A percentile compares a stretch with the other conserved stretches of the same genome.
Evolutionary conservation across 2,329 filamentous ascomycete genomes (phyloP).

Genomic region (Claviceps capensis): DNA sequence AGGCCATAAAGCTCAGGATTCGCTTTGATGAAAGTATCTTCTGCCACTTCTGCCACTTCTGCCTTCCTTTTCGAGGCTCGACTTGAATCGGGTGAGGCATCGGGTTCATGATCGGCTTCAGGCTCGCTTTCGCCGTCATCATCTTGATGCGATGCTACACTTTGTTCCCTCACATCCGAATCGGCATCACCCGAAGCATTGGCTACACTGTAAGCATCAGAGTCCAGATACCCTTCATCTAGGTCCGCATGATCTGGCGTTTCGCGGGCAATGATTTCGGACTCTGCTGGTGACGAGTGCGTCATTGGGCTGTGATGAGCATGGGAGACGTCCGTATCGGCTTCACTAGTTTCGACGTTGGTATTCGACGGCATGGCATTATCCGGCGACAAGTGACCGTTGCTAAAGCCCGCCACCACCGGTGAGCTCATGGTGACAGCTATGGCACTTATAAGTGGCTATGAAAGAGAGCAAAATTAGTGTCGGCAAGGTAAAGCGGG

Average conservation of each 20-base stretch:
- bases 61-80: slow-evolving; percentile 61
- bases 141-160: slow-evolving; percentile 29
- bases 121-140: slow-evolving; percentile 36
- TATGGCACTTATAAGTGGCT: slow-evolving; percentile 44
- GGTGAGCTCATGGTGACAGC: slow-evolving; percentile 51
- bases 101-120: slow-evolving; percentile 46
- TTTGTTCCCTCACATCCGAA: slow-evolving; percentile 55
- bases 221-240: slow-evolving; percentile 28
- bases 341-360: slow-evolving; percentile 20
- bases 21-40: slow-evolving; percentile 74
- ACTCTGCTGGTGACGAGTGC: slow-evolving; percentile 28
- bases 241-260: slow-evolving; percentile 26
- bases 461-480: slow-evolving; percentile 19
- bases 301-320: slow-evolving; percentile 43
- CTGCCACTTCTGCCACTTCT: slow-evolving; percentile 46
- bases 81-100: slow-evolving; percentile 57
- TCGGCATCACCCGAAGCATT: slow-evolving; percentile 56
- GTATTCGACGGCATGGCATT: slow-evolving; percentile 27
- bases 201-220: slow-evolving; percentile 34
- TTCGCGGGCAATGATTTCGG: slow-evolving; percentile 27
- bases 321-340: slow-evolving; percentile 66
- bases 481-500: slow-evolving; percentile 18
- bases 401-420: slow-evolving; percentile 46
- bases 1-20: slow-evolving; percentile 94
- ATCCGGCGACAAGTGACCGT: slow-evolving; percentile 50